Evolutionary conservation across 345 rosid genomes (phyloP), one percentile per base, ranked within the genome.

Genomic region (Pistacia vera): DNA sequence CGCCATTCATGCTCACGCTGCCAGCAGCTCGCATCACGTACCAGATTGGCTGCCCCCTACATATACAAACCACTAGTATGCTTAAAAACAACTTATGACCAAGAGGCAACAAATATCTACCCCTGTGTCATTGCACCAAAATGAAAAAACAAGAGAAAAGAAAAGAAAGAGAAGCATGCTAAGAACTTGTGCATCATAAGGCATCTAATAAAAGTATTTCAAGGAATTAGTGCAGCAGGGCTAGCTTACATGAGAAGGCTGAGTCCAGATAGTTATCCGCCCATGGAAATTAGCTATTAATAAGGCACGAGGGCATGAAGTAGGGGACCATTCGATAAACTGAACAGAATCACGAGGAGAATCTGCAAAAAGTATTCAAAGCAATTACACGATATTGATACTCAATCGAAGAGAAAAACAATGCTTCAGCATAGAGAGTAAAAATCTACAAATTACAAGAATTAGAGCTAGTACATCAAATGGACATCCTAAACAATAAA

Each of bases 311-410:
- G 97, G 95, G 63, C 97, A 92, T 76, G 97, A 92, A 59, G 91
- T 85, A 35, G 99, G 99, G 14, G 99, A 94, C 99, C 99, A 94
- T 81, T 96, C 99, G 48, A 96, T 92, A 81, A 89, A 96, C 78
- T 96, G 99, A 75, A 96, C 98, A 79, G 99, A 96, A 85, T 96
- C 99, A 62, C 99, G 96, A 70, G 98, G 99, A 78, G 98, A 96
- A 82, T 96, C 99, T 96, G 88, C 76, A 85, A 44, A 55, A 73
- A 13, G 63, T 30, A 77, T 44, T 35, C 61, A 48, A 48, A 54
- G 41, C 67, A 83, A 81, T 63, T 51, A 38, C 41, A 64, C 41
- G 64, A 51, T 8, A 73, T 28, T 36, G 51, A n/a, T 76, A 70
- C 64, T 41, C 46, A 54, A 52, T 2, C 35, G 4, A 51, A 13